Evolutionary conservation across 1,139 yeast species (phyloP).

Genomic region (Debaryomyces singareniensis): DNA sequence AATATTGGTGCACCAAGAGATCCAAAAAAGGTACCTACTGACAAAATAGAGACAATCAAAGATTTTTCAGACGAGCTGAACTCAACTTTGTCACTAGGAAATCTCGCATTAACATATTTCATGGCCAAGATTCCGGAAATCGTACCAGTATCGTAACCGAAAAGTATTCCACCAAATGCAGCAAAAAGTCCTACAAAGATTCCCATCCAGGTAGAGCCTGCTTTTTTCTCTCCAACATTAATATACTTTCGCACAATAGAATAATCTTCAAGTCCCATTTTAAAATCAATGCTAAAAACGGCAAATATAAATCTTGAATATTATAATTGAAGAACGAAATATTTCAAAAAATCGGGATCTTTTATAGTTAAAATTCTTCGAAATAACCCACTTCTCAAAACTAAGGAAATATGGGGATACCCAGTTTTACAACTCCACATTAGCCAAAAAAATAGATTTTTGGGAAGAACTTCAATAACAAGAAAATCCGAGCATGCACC

Average conservation of each 20-base stretch:
- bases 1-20: constrained; percentile 50
- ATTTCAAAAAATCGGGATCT: no score
- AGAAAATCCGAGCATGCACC: no score
- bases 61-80: constrained; percentile 54
- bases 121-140: constrained; percentile 73
- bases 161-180: constrained; percentile 65
- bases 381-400: no score
- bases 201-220: constrained; percentile 43
- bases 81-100: constrained; percentile 23
- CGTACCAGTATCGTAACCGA: constrained; percentile 77
- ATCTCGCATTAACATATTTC: constrained; percentile 51
- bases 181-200: constrained; percentile 42
- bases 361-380: no score
- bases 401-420: no score
- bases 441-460: no score
- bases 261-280: constrained; percentile 39
- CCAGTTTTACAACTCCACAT: no score
- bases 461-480: no score
- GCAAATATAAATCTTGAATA: no score
- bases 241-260: constrained; percentile 23
- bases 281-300: no score
- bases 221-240: constrained; percentile 38
- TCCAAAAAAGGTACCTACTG: constrained; percentile 71
- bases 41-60: constrained; percentile 60
- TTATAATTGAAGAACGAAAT: no score